Conservation (phyloP, 2,329 filamentous ascomycete genomes). For the Fusarium sp. region DNA sequence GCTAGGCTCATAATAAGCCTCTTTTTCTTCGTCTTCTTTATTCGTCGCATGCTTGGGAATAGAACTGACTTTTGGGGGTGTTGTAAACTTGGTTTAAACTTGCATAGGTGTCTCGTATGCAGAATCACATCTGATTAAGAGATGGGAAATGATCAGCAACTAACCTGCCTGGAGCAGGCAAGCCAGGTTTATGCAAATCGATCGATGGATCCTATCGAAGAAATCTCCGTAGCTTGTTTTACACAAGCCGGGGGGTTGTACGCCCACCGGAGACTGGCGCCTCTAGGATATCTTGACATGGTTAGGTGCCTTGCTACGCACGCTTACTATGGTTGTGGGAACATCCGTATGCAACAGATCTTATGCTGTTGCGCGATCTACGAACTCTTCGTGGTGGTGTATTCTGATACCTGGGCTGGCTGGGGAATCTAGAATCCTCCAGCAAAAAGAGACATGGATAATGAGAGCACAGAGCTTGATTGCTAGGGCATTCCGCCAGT, state of each 20-base stretch:
- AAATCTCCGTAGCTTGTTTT: conserved; percentile 40
- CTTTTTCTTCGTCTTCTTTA: too few species aligned
- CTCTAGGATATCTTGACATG: background rate
- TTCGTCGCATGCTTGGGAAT: too few species aligned
- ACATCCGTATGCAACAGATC: background rate
- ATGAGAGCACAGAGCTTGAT: background rate
- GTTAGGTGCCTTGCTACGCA: background rate
- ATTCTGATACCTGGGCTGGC: conserved; percentile 2
- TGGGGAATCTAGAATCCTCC: conserved; percentile 20
- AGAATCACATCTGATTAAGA: conserved; percentile 1
- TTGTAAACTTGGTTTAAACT: too few species aligned
- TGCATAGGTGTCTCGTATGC: too few species aligned
- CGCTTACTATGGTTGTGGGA: background rate
- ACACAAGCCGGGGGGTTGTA: conserved; percentile 9
- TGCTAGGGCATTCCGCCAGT: conserved; percentile 24
- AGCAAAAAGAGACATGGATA: conserved; percentile 19
- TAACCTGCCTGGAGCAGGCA: conserved; percentile 15
- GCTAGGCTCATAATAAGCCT: background rate
- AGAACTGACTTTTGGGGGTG: too few species aligned
- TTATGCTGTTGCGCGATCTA: background rate
- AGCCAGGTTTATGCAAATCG: conserved; percentile 12
- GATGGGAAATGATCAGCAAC: conserved; percentile 22
- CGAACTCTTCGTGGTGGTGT: background rate
- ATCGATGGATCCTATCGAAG: conserved; percentile 24
- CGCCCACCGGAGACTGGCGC: background rate